Base-by-base conservation (phyloP, 768 basidiomycete species). In the Trametopsis cervina region DNA sequence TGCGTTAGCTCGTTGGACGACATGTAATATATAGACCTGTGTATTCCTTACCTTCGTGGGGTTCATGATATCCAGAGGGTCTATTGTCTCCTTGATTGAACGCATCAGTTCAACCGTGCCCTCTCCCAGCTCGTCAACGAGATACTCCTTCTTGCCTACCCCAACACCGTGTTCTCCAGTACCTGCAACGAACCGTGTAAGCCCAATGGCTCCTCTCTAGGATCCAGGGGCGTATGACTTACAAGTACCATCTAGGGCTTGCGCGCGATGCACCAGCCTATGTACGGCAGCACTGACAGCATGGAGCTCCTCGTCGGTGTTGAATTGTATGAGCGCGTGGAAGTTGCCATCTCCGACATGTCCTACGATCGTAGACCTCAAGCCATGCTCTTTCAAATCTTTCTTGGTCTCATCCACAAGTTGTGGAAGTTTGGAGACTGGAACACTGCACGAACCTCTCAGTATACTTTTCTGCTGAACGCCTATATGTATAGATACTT, bases 91-190 rank as follows among this genome's bases (percentile, higher is more conserved):
- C 60, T 78, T 80, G 52, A 78, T 67, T 23, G 62, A 63, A 54
- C 71, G 67, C 76, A 80, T 76, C 6, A 78, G 58, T n/a, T 65
- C 61, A 4, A 78, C 69, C 0, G 77, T 80, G 7, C 71, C 74
- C 12, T 57, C 60, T 7, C 77, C 77, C 3, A 80, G 63, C 53
- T 80, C 77, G 9, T 62, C 58, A 17, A 60, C 55, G 2, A 80
- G 66, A 54, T 74, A 78, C 42, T 70, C 67, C 47, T 70, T 69
- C 56, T 76, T 76, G 12, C 72, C 73, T 3, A 70, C 57, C 2
- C 74, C 74, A 17, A 76, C 69, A 3, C 73, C 73, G 52, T 74
- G 73, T 54, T 74, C 73, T 12, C 69, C 68, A 1, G 65, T 68
- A 48, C 64, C 63, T 66, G 25, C 38, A 5, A 18, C 9, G n/a